Conservation (phyloP, 2,329 filamentous ascomycete species). For the Talaromyces sp. region DNA sequence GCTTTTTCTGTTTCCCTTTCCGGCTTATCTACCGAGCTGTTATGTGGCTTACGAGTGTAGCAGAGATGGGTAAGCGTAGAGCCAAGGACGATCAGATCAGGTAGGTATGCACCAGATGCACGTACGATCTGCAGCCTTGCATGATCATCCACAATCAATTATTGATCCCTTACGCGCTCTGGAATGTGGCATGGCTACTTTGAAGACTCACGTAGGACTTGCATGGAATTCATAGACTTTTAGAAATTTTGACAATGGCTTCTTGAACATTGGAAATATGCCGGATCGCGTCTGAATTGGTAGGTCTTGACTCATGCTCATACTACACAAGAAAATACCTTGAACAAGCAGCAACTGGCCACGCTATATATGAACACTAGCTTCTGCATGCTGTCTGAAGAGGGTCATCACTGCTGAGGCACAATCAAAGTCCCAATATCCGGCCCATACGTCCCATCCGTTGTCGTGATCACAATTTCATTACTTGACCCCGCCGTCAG, state of each 20-base stretch:
- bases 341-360: background rate
- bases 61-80: background rate
- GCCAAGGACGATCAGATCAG: background rate
- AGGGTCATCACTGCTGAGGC: slow-evolving; percentile 1
- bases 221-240: background rate
- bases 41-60: background rate
- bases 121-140: slow-evolving; percentile 3
- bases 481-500: slow-evolving; percentile 4
- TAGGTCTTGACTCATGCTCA: background rate
- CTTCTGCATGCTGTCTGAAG: background rate
- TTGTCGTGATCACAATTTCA: slow-evolving; percentile 5
- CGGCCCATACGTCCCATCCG: slow-evolving; percentile 10
- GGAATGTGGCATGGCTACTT: slow-evolving; percentile 37
- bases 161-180: slow-evolving; percentile 44
- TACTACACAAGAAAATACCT: too few species aligned
- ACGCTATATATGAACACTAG: background rate
- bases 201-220: background rate
- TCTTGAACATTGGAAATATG: background rate
- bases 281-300: background rate
- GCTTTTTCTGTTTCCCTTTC: background rate
- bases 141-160: background rate
- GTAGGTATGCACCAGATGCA: background rate
- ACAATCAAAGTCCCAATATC: slow-evolving; percentile 11
- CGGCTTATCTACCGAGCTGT: background rate
- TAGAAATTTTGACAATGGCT: background rate